A percentile compares a stretch with the other conserved stretches of the same genome.
Evolutionary conservation across 352 stramenopile genomes (phyloP).

Genomic region (Globisporangium apiculatum): DNA sequence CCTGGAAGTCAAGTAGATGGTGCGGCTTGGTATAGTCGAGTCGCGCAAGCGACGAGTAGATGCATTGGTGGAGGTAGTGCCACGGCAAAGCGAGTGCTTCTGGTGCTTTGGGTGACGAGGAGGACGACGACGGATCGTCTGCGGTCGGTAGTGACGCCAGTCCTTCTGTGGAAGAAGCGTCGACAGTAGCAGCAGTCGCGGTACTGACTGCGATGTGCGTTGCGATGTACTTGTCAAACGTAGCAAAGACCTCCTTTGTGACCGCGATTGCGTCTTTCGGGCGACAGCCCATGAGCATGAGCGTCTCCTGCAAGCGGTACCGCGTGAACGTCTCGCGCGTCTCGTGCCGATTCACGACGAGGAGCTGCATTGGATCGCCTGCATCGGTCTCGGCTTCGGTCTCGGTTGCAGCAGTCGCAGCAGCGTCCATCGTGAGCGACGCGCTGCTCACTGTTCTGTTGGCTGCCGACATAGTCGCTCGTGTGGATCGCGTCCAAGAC

Average conservation of each 20-base stretch:
- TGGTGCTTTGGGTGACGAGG: too few relatives aligned
- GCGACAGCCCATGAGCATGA: conserved; percentile 85
- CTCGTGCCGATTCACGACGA: conserved; percentile 48
- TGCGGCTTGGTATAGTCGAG: conserved; percentile 84
- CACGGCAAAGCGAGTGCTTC: conserved; percentile 39
- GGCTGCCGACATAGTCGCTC: not conserved
- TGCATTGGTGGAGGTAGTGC: conserved; percentile 74
- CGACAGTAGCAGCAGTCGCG: not conserved
- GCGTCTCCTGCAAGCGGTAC: conserved; percentile 79
- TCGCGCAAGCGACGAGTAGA: conserved; percentile 69
- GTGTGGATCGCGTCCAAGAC: not conserved
- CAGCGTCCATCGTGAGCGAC: conserved; percentile 29
- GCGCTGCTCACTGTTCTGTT: not conserved
- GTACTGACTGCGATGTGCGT: conserved; percentile 8
- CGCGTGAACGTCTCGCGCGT: conserved; percentile 64
- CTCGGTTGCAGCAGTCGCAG: not conserved
- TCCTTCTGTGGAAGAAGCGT: not conserved
- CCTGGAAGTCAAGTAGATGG: conserved; percentile 77
- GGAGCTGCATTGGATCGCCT: conserved; percentile 75
- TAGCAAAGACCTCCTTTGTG: conserved; percentile 54
- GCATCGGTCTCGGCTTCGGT: conserved; percentile 45
- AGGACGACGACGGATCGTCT: not conserved
- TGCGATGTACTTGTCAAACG: conserved; percentile 51
- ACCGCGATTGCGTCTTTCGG: conserved; percentile 66
- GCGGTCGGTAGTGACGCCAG: not conserved